Percentiles rank a stretch among this genome's conserved stretches.
Conservation (phyloP, 2,329 filamentous ascomycete genomes). For the Thielaviopsis punctulata region DNA sequence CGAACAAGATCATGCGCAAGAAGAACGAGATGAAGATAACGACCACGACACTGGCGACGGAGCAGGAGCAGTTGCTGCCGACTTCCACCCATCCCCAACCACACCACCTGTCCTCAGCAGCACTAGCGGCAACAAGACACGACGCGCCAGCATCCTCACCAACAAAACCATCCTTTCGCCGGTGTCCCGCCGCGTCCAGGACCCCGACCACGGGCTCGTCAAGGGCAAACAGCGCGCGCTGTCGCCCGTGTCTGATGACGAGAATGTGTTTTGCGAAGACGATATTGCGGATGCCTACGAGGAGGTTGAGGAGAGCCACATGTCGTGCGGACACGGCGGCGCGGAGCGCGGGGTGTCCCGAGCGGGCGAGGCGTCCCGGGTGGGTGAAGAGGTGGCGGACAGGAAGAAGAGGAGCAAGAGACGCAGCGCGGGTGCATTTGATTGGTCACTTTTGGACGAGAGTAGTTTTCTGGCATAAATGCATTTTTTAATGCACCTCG, state of each 20-base stretch:
- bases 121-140: not conserved
- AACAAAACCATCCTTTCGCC: not conserved
- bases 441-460: not conserved
- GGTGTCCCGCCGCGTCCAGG: not conserved
- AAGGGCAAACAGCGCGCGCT: not conserved
- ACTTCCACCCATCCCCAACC: not conserved
- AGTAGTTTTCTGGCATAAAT: not conserved
- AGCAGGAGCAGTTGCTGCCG: too few relatives aligned
- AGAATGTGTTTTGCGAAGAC: not conserved
- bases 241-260: not conserved
- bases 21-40: too few relatives aligned
- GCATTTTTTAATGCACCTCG: not conserved
- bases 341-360: too few relatives aligned
- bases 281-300: too few relatives aligned
- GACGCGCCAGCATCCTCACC: not conserved
- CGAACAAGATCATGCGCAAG: too few relatives aligned
- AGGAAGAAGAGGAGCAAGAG: not conserved
- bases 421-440: not conserved
- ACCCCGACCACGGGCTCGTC: not conserved
- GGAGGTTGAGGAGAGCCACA: too few relatives aligned
- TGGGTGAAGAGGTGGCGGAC: not conserved
- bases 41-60: too few relatives aligned
- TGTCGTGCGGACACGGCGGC: too few relatives aligned
- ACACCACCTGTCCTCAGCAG: not conserved
- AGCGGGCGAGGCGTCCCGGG: too few relatives aligned